phyloP scores from a whole-genome alignment of 441 rosid species.

The Populus hybrid region DNA sequence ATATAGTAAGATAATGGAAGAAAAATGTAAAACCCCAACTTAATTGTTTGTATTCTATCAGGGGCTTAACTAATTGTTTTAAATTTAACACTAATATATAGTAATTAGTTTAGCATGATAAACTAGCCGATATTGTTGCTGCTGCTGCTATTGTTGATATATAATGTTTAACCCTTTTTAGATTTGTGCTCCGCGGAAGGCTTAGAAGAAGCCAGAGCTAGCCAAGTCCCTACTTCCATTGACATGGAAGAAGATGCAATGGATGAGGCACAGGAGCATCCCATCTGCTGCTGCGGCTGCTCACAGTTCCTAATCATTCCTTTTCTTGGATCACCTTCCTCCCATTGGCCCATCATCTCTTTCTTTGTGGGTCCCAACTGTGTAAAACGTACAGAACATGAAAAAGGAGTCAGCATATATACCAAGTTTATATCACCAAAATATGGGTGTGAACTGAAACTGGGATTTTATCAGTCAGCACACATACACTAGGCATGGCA shows the following conservation, averaged over 20 bases:
- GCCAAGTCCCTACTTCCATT: conserved; percentile 28
- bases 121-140: neutral
- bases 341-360: conserved; percentile 19
- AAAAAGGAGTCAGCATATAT: neutral
- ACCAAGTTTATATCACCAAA: neutral
- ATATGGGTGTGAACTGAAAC: neutral
- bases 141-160: neutral
- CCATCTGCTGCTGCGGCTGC: conserved; percentile 11
- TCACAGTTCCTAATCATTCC: conserved; percentile 13
- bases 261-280: conserved; percentile 16
- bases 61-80: neutral
- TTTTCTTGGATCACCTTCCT: conserved; percentile 10
- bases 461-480: neutral
- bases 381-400: conserved; percentile 5
- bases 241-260: conserved; percentile 24
- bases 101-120: neutral
- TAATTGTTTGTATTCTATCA: neutral
- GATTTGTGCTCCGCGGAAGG: conserved; percentile 22
- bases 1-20: neutral
- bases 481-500: conserved; percentile 27
- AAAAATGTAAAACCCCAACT: neutral
- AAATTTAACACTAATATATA: no score
- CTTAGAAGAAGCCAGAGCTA: conserved; percentile 32
- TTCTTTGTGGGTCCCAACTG: conserved; percentile 27
- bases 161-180: conserved; percentile 11